Conservation (phyloP, 169 alveolate species). For the Sarcocystis neurona region DNA sequence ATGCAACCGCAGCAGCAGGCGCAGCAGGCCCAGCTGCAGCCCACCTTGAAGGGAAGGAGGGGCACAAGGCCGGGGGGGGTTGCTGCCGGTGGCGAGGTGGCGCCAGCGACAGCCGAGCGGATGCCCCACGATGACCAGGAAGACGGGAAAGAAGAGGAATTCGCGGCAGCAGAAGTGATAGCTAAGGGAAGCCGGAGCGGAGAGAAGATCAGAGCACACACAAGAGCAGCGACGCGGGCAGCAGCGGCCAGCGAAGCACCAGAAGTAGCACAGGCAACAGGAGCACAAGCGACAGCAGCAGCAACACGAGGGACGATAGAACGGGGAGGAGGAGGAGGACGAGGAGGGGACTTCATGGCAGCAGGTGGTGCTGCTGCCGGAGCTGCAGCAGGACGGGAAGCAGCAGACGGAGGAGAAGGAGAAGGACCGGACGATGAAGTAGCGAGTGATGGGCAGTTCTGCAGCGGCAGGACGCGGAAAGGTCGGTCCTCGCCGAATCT, state of each 20-base stretch:
- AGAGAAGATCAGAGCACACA: too few relatives aligned
- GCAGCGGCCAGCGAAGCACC: neutral
- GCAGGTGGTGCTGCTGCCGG: neutral
- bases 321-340: neutral
- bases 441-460: too few relatives aligned
- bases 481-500: too few relatives aligned
- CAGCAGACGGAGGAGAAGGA: neutral
- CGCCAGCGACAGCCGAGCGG: neutral
- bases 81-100: constrained; percentile 19
- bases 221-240: too few relatives aligned
- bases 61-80: neutral
- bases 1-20: neutral
- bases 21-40: neutral
- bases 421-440: neutral
- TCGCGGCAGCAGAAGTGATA: too few relatives aligned
- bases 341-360: neutral
- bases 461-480: neutral
- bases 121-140: neutral
- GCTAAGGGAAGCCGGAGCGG: too few relatives aligned
- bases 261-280: neutral
- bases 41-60: neutral
- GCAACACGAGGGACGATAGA: neutral
- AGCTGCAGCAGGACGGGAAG: neutral
- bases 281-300: neutral
- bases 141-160: neutral